Evolutionary conservation across 176 grass and related monocot genomes (phyloP).

Genomic region (Oryza longistaminata): DNA sequence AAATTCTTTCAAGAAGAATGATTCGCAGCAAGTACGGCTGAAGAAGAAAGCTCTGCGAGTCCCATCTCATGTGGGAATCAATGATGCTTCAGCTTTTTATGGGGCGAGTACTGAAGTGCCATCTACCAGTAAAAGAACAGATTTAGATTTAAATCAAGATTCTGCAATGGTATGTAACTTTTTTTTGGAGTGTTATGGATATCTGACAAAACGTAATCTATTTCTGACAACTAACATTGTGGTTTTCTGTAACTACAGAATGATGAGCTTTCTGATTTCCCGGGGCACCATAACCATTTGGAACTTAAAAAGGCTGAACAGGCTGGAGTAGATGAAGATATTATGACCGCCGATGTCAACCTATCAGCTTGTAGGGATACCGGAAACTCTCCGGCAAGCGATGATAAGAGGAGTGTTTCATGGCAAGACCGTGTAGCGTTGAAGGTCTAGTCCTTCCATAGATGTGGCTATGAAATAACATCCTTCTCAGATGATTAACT

Average conservation of each 20-base stretch:
- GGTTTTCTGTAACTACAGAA: conserved; percentile 44
- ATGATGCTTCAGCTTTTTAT: neutral
- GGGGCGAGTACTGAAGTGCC: conserved; percentile 16
- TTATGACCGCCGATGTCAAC: conserved; percentile 19
- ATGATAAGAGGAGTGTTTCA: conserved; percentile 62
- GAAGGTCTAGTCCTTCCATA: conserved; percentile 39
- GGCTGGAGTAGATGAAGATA: conserved; percentile 39
- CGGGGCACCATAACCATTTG: conserved; percentile 8
- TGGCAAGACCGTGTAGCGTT: conserved; percentile 73
- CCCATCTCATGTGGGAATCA: conserved; percentile 12
- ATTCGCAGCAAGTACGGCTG: conserved; percentile 29
- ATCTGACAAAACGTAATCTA: neutral
- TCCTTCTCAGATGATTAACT: conserved; percentile 10
- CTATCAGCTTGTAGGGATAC: conserved; percentile 57
- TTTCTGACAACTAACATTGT: neutral
- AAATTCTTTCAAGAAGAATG: conserved; percentile 34
- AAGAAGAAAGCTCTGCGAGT: conserved; percentile 34
- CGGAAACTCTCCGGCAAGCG: conserved; percentile 43
- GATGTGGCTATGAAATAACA: neutral
- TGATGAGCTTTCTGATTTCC: conserved; percentile 31
- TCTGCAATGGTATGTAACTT: conserved; percentile 49
- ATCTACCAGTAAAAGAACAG: conserved; percentile 47
- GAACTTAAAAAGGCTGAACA: conserved; percentile 27
- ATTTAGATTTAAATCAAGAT: conserved; percentile 55
- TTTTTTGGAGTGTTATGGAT: neutral